These are phyloP conservation scores for Epichloe sp. DNA, from an alignment of 2,329 filamentous ascomycete genomes.

Conservation along the genomic window DNA sequence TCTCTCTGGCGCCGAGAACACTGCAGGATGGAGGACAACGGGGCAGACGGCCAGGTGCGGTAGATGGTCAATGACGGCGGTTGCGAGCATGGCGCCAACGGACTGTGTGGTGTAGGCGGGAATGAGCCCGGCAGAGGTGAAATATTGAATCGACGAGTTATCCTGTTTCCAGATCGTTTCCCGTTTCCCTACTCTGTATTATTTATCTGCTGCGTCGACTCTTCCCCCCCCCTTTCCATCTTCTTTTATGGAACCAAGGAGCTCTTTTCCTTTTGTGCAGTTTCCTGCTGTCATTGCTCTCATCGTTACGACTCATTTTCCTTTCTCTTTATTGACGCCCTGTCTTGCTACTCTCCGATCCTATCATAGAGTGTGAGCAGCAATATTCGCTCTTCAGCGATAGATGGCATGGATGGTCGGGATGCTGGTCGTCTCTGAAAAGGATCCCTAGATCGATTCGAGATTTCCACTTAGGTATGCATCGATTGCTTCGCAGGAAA, in stretches of 20 bases:
- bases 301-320: background rate
- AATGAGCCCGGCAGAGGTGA: background rate
- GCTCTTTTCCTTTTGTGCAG: background rate
- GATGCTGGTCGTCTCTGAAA: constrained; percentile 8
- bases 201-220: background rate
- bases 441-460: constrained; percentile 4
- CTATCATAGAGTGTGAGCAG: background rate
- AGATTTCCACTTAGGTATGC: constrained; percentile 9
- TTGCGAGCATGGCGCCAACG: background rate
- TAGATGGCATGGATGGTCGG: background rate
- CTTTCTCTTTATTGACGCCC: background rate
- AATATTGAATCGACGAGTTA: background rate
- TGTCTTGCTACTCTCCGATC: background rate
- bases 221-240: background rate
- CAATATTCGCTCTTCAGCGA: background rate
- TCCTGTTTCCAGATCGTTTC: background rate
- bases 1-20: background rate
- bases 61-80: background rate
- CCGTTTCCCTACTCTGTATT: background rate
- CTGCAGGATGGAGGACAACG: background rate
- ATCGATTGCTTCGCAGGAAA: background rate
- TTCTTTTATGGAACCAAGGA: background rate
- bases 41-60: background rate
- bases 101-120: background rate
- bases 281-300: background rate